Base-by-base conservation (phyloP, 495 filamentous ascomycete species). In the Hypoxylon cercidicola region DNA sequence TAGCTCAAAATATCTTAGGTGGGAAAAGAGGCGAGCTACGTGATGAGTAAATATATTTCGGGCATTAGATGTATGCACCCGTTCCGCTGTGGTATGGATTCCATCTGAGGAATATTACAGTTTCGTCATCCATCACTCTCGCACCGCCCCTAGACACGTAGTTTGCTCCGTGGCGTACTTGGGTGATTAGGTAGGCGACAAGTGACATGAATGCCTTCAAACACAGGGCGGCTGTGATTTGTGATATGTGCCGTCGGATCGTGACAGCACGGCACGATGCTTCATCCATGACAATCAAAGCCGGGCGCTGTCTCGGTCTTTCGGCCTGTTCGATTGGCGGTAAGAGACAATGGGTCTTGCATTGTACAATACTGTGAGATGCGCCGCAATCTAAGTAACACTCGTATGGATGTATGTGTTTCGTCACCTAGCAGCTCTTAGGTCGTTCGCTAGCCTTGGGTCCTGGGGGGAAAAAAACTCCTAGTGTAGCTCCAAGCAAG, bases 311-410 rank as follows among this genome's bases (percentile, higher is more conserved):
- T 68, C 49, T 68, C 65, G 61, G 64, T 68, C 49, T 60, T 55
- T 60, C 64, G 50, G 59, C 30, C 18, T 47, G 28, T 16, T 60
- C 55, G 21, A 50, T 63, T 64, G 47, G 62, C 23, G 23, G 32
- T 19, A 20, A 50, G 57, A 54, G 45, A 52, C 56, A 41, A 60
- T 30, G 25, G 20, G 61, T 54, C 51, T 60, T 18, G 63, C 51
- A 55, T 62, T 68, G 64, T 64, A 52, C 54, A 44, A 64, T 47
- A 35, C 49, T 63, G 60, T 30, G 37, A 60, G 45, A 19, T 64
- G 54, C 51, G 60, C 65, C 60, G 65, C 60, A 64, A 68, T 68
- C 39, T 68, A 68, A 56, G 54, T 58, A 66, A 50, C 55, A 63
- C 64, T 62, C 45, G 59, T 59, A 64, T 64, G 35, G 30, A 11